Evolutionary conservation across 805 yeast species (phyloP), one percentile per base, ranked within the genome.

Genomic region (Candida broadrunensis): DNA sequence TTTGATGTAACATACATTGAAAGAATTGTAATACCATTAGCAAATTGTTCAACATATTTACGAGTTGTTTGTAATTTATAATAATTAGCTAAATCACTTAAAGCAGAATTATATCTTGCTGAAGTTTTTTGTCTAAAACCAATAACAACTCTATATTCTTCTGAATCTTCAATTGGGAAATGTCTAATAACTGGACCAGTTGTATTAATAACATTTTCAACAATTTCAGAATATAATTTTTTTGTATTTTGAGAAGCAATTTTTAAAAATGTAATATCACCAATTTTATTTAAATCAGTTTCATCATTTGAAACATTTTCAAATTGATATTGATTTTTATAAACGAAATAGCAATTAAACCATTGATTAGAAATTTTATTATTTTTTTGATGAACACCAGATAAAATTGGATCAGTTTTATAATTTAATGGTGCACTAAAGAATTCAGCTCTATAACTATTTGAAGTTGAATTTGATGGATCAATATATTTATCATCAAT

Each of bases 101-200:
- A 74, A 16, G 97, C 95, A 26, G 95, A 81, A 63, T 83, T 88
- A 70, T 85, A 91, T 50, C 88, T 83, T 35, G 93, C 84, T 11
- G 97, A 83, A 19, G 95, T 73, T 47, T 82, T 81, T 60, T 85
- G 89, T 53, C 83, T 85, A 70, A 78, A 91, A 35, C 96, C 98
- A 55, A 93, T 85, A 36, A 93, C 80, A 45, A 91, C 80, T 58
- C 98, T 77, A 58, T 85, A 84, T 65, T 91, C 98, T 45, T 83
- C 84, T 8, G 83, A 73, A 49, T 84, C 83, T 51, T 86, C 88
- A 41, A 87, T 73, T 44, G 91, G 83, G 54, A 81, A 83, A 57
- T 88, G 87, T 65, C 84, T 90, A 55, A 93, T 88, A 20, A 89
- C 95, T 15, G 98, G 97, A 42, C 98, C 98, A 38, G 88, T 83